phyloP scores from a whole-genome alignment of 495 filamentous ascomycete species.

The Sphaerosporella brunnea region DNA sequence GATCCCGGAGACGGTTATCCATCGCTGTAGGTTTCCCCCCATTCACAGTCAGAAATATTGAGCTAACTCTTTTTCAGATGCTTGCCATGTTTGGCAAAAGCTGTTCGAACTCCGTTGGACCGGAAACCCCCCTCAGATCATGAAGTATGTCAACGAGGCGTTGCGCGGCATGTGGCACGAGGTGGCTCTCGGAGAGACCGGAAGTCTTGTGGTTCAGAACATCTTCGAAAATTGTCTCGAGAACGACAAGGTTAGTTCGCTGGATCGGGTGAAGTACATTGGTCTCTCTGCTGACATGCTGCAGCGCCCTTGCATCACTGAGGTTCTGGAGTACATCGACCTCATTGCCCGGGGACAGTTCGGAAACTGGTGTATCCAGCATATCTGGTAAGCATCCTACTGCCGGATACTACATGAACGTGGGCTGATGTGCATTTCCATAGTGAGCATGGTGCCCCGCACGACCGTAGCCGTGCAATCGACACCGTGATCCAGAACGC shows the following conservation, averaged over 20 bases:
- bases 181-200: constrained; percentile 89
- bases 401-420: background rate
- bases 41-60: too few relatives aligned
- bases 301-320: constrained; percentile 88
- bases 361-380: constrained; percentile 98
- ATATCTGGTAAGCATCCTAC: constrained; percentile 46
- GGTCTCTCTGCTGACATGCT: constrained; percentile 26
- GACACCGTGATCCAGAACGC: constrained; percentile 88
- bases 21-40: constrained; percentile 41
- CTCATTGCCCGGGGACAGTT: constrained; percentile 96
- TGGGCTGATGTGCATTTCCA: background rate
- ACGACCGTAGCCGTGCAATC: constrained; percentile 78
- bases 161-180: constrained; percentile 97
- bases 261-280: background rate
- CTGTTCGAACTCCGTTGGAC: constrained; percentile 96
- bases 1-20: constrained; percentile 94
- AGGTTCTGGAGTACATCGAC: constrained; percentile 84
- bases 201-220: constrained; percentile 94
- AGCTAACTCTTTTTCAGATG: constrained; percentile 39
- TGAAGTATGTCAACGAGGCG: constrained; percentile 95
- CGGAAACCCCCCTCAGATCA: constrained; percentile 87
- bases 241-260: constrained; percentile 70
- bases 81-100: constrained; percentile 99
- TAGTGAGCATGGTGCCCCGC: constrained; percentile 72
- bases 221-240: constrained; percentile 99